Conservation (phyloP, 352 stramenopile species). For the Thraustochytrium striatum region DNA sequence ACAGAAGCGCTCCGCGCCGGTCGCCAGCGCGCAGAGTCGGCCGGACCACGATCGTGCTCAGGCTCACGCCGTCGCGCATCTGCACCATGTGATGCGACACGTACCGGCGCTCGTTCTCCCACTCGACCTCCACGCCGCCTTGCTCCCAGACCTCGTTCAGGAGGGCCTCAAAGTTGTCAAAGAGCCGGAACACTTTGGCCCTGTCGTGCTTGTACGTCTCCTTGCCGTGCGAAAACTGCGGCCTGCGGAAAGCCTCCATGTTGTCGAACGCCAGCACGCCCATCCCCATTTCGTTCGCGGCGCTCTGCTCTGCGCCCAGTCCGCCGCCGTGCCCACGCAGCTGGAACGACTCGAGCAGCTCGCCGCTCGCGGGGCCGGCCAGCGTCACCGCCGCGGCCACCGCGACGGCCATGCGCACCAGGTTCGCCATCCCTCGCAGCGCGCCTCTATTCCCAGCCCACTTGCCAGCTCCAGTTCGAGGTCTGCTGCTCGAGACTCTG, state of each 20-base stretch:
- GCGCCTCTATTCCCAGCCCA: too few species aligned
- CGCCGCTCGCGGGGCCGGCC: too few species aligned
- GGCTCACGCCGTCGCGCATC: slow-evolving; percentile 14
- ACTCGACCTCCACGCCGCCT: background rate
- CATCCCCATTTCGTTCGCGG: background rate
- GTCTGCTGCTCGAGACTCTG: too few species aligned
- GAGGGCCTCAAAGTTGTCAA: background rate
- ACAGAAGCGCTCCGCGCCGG: background rate
- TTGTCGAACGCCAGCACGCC: background rate
- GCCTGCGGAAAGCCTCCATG: background rate
- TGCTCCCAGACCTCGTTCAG: background rate
- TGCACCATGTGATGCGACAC: slow-evolving; percentile 5
- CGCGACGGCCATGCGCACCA: background rate
- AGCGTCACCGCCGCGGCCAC: background rate
- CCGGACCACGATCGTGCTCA: slow-evolving; percentile 12
- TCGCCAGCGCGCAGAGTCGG: background rate
- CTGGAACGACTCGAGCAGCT: too few species aligned
- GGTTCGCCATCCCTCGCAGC: too few species aligned
- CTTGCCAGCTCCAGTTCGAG: too few species aligned
- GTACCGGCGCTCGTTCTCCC: background rate
- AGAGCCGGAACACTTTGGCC: background rate
- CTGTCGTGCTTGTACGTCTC: background rate
- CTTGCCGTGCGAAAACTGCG: background rate
- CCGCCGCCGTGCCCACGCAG: too few species aligned
- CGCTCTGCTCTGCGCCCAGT: too few species aligned